Evolutionary conservation across 2,329 filamentous ascomycete genomes (phyloP), one percentile per base, ranked within the genome.

Genomic region (Fusarium duplospermum): DNA sequence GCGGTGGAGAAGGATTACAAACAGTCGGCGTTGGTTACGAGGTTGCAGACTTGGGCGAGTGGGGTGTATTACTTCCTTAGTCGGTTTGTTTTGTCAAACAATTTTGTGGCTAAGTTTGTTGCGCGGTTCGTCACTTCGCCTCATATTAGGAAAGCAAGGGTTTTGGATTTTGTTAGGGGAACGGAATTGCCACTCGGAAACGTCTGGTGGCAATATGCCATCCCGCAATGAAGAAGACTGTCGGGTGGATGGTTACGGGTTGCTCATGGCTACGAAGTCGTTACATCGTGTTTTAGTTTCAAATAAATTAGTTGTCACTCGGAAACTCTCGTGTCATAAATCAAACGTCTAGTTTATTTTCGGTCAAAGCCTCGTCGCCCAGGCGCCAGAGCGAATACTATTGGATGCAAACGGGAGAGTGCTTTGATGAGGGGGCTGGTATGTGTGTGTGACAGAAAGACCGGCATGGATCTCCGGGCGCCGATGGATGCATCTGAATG

Each of bases 11-110:
- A 58, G 14, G 75, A 78, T 16, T 67, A 64, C 24, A 66, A 64
- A 1, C 52, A 63, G 33, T 77, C 74, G 16, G 72, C 70, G 4
- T 54, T 56, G 7, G 31, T 69, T 2, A 79, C 78, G 3, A 67
- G 80, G 13, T 27, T 79, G 20, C 78, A 80, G n/a, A 70, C 75
- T 2, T 80, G 79, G 79, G 76, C 73, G 4, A 79, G 73, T 42
- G 66, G 64, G 24, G 27, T 67, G 9, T 78, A 79, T 38, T 79
- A 76, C 35, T n/a, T 80, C 11, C n/a, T 77, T 4, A 66, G 65
- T 8, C 68, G 76, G 18, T 77, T 75, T 36, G 33, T 80, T 16
- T 4, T 79, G 4, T 57, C 40, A 6, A 35, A 38, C 5, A 27
- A 18, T 24, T 72, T 70, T 27, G 38, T 76, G 1, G 40, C 68